Evolutionary conservation across 2,329 filamentous ascomycete genomes (phyloP).

Genomic region (Helotiales sp.): DNA sequence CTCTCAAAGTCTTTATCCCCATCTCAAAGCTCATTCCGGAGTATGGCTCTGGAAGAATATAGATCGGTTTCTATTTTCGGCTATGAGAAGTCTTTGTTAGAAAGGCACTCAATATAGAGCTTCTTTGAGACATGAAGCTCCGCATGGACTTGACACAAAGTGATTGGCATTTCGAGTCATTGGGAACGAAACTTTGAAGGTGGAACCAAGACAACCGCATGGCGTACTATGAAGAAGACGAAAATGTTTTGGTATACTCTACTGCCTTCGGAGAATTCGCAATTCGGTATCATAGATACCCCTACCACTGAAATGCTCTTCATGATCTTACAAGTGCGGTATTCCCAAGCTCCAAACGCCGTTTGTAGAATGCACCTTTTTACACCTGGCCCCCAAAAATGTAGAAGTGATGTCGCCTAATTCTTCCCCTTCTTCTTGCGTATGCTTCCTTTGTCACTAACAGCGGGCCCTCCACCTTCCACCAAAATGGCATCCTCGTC

Average conservation of each 20-base stretch:
- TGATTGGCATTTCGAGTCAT: neutral
- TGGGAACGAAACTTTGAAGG: neutral
- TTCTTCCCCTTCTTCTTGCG: conserved; percentile 73
- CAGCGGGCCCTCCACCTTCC: conserved; percentile 50
- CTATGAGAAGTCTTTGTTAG: conserved; percentile 3
- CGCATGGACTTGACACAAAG: conserved; percentile 5
- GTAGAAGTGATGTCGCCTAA: conserved; percentile 42
- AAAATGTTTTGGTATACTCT: neutral
- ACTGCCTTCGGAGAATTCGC: neutral
- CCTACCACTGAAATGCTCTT: neutral
- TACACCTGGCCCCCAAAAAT: conserved; percentile 3
- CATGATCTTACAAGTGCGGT: conserved; percentile 17
- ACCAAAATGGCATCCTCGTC: conserved; percentile 81
- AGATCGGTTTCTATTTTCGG: conserved; percentile 8
- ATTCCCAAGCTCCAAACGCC: conserved; percentile 20
- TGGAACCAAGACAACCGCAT: neutral
- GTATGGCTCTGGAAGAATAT: neutral
- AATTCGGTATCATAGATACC: neutral
- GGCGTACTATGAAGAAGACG: neutral
- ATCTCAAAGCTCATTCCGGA: conserved; percentile 9
- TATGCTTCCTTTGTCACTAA: conserved; percentile 42
- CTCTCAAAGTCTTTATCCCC: conserved; percentile 6
- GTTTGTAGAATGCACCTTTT: conserved; percentile 19
- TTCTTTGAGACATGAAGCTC: neutral
- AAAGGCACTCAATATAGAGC: neutral